Percentiles rank a stretch among this genome's conserved stretches.
Conservation (phyloP, 352 stramenopile genomes). For the Pilasporangium apinafurcum region DNA sequence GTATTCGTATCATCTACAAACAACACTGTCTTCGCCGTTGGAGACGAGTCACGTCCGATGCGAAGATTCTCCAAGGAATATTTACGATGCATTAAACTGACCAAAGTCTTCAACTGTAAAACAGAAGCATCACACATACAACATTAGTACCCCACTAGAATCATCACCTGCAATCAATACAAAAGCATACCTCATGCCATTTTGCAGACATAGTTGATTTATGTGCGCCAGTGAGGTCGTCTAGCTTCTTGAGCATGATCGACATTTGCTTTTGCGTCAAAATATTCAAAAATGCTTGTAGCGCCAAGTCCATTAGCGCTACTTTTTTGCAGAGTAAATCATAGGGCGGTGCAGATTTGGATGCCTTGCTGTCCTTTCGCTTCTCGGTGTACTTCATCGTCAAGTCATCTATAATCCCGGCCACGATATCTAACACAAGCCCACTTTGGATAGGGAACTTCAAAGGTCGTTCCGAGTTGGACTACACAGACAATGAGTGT, state of each 20-base stretch:
- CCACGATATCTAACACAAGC: constrained; percentile 74
- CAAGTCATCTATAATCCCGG: constrained; percentile 69
- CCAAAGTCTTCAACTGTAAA: constrained; percentile 68
- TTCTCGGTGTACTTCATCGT: constrained; percentile 66
- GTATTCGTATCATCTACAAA: constrained; percentile 42
- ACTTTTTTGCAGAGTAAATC: constrained; percentile 80
- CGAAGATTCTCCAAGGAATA: constrained; percentile 78
- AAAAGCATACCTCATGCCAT: constrained; percentile 62
- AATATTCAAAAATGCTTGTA: constrained; percentile 75
- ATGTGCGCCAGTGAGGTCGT: constrained; percentile 58
- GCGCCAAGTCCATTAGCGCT: constrained; percentile 73
- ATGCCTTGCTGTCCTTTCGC: constrained; percentile 26
- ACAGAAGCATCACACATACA: not conserved
- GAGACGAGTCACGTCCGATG: constrained; percentile 35
- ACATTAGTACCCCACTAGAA: not conserved
- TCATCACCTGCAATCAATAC: not conserved
- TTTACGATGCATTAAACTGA: constrained; percentile 82
- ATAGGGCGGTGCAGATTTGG: constrained; percentile 35
- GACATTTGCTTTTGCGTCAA: constrained; percentile 63
- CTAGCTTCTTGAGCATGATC: constrained; percentile 64
- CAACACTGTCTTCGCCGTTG: constrained; percentile 32
- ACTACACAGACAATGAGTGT: constrained; percentile 7
- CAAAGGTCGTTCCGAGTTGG: constrained; percentile 52
- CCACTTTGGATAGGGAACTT: constrained; percentile 78
- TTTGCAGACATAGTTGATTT: constrained; percentile 79